Conservation (phyloP, 129 eudicot species). For the Logfia minima region DNA sequence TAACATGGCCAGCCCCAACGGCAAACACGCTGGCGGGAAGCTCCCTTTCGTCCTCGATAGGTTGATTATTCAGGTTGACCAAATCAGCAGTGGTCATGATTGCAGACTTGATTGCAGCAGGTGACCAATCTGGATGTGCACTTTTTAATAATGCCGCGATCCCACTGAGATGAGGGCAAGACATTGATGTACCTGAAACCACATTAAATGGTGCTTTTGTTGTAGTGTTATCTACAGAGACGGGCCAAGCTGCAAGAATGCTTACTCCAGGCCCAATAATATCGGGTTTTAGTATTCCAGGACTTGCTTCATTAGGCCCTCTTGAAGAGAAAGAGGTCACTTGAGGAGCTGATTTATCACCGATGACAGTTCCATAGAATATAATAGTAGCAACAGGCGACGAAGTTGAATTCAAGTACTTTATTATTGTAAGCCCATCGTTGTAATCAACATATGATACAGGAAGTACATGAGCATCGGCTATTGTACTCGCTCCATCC, state of each 20-base stretch:
- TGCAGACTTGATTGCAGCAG: slow-evolving; percentile 58
- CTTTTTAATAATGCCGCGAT: slow-evolving; percentile 48
- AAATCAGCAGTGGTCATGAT: slow-evolving; percentile 52
- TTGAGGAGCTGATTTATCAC: slow-evolving; percentile 42
- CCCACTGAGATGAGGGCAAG: slow-evolving; percentile 66
- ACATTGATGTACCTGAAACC: slow-evolving; percentile 57
- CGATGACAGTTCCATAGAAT: slow-evolving; percentile 52
- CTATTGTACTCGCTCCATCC: slow-evolving; percentile 41
- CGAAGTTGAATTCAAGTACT: slow-evolving; percentile 51
- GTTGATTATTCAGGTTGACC: slow-evolving; percentile 38
- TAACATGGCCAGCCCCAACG: slow-evolving; percentile 52
- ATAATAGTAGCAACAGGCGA: slow-evolving; percentile 47
- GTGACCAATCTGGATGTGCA: slow-evolving; percentile 58
- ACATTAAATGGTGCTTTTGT: slow-evolving; percentile 36
- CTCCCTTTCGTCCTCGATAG: slow-evolving; percentile 39
- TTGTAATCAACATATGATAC: slow-evolving; percentile 49
- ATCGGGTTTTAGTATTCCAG: slow-evolving; percentile 59
- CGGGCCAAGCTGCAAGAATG: slow-evolving; percentile 61
- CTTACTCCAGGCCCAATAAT: slow-evolving; percentile 61
- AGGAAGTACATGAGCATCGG: slow-evolving; percentile 60
- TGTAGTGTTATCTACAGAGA: slow-evolving; percentile 35
- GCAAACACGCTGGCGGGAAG: slow-evolving; percentile 46
- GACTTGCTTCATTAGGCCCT: slow-evolving; percentile 46
- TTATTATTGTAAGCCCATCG: slow-evolving; percentile 35
- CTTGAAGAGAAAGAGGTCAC: slow-evolving; percentile 54